A percentile compares a stretch with the other conserved stretches of the same genome.
These are phyloP conservation scores for Lachnellula occidentalis DNA, from an alignment of 2,329 filamentous ascomycete species.

Conservation along the genomic window DNA sequence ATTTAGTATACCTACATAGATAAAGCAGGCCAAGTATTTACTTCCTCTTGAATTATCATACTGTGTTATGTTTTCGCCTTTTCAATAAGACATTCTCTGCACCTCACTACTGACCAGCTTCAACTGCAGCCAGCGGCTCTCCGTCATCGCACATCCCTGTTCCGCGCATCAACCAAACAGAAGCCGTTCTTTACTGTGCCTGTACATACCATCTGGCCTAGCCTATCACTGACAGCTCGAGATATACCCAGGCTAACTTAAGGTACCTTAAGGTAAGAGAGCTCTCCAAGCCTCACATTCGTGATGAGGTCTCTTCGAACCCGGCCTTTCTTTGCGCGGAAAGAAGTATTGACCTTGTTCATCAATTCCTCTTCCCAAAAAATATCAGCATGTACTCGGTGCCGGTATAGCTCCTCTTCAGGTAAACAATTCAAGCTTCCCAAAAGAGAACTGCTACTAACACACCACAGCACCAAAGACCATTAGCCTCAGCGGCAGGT, in stretches of 20 bases:
- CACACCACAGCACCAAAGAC: conserved; percentile 4
- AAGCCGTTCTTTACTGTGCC: too few species aligned
- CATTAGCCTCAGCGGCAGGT: conserved; percentile 38
- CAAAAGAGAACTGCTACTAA: background rate
- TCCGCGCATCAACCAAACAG: background rate
- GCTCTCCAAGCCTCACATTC: background rate
- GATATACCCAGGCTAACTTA: too few species aligned
- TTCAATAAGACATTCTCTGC: too few species aligned
- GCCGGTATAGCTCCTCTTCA: conserved; percentile 23
- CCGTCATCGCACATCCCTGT: conserved; percentile 1
- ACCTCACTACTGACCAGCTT: too few species aligned
- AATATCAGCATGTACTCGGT: conserved; percentile 22
- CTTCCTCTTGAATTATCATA: too few species aligned
- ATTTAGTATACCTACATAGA: too few species aligned
- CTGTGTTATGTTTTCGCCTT: too few species aligned
- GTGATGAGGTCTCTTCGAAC: conserved; percentile 24
- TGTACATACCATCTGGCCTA: too few species aligned
- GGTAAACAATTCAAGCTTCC: conserved; percentile 13
- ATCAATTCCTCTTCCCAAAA: conserved; percentile 17
- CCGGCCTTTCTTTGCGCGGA: conserved; percentile 13
- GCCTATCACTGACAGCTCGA: conserved; percentile 4
- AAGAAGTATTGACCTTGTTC: conserved; percentile 23
- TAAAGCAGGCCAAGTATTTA: too few species aligned
- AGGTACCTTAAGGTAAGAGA: background rate
- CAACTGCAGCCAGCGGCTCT: background rate